Base-by-base conservation (phyloP, 1,284 basidiomycete genomes). In the Melampsora larici-populina region DNA sequence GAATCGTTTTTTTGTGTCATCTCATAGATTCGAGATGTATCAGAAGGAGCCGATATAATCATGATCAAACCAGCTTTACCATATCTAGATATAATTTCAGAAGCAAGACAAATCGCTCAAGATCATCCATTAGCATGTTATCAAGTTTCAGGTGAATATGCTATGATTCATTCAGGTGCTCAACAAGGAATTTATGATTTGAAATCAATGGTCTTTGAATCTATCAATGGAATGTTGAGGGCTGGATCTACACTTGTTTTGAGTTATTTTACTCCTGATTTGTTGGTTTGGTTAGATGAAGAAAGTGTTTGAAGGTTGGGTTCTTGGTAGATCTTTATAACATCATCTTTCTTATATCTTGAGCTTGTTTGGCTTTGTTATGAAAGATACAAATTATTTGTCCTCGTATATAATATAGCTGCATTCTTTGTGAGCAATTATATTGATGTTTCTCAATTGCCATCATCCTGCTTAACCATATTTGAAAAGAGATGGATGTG, bases 21-120 rank as follows among this genome's bases (percentile, higher is more conserved):
- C 26, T 26, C 64, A 66, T 83, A 97, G 94, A 86, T 89, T 87
- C 91, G 94, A 63, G 97, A 99, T 83, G 88, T 89, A 0, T 85
- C 83, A n/a, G 96, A 99, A 86, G 97, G 97, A 29, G 97, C 97
- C 21, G 97, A 99, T 84, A 93, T 99, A 81, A 90, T 99, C 83
- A 99, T 99, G 96, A 94, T 99, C 83, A 99, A 99, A 84, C 97
- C 97, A 13, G 89, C 93, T 0, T 85, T 98, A 78, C 95, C 95
- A 0, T 99, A 99, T 86, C 91, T 99, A 69, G 97, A 99, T 85
- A 90, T 99, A 83, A 91, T 99, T 79, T 88, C 91, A 48, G 94
- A 97, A 82, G 94, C 94, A 29, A 89, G 91, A 0, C 85, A 90
- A 80, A 87, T 97, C 60, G 91, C 92, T 0, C 89, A 89, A 0